These are phyloP conservation scores for Pisolithus sp. DNA, from an alignment of 768 basidiomycete genomes.

Conservation along the genomic window DNA sequence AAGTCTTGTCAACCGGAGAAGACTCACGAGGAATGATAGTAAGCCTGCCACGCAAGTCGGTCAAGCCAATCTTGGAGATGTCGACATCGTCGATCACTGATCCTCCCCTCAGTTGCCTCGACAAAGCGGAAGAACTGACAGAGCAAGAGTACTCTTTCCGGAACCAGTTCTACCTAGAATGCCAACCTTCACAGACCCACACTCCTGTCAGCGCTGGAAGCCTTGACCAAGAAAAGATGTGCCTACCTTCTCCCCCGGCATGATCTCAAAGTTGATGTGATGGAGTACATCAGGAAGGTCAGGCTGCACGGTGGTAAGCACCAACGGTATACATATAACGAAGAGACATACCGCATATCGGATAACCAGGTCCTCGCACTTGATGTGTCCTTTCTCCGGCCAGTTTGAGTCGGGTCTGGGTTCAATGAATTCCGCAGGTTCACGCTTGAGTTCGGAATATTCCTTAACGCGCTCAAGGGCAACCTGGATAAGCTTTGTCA, in stretches of 20 bases:
- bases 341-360: constrained; percentile 61
- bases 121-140: constrained; percentile 89
- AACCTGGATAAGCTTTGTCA: constrained; percentile 39
- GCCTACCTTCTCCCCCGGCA: constrained; percentile 67
- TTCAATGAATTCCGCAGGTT: constrained; percentile 80
- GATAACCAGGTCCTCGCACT: constrained; percentile 69
- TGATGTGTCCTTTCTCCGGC: constrained; percentile 67
- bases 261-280: constrained; percentile 64
- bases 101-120: constrained; percentile 73
- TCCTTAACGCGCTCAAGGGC: constrained; percentile 88
- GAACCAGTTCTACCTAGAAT: constrained; percentile 66
- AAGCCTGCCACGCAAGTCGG: constrained; percentile 69
- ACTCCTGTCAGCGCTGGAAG: not conserved
- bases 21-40: constrained; percentile 70
- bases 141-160: constrained; percentile 76
- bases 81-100: constrained; percentile 74
- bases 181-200: constrained; percentile 41
- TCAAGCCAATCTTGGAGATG: constrained; percentile 72
- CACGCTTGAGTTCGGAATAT: constrained; percentile 71
- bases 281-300: constrained; percentile 85
- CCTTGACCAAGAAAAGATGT: not conserved
- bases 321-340: constrained; percentile 7
- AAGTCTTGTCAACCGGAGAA: not conserved
- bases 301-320: constrained; percentile 40
- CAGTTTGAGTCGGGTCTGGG: constrained; percentile 76